A percentile compares a stretch with the other conserved stretches of the same genome.
Evolutionary conservation across 306 rosid species (phyloP).

Genomic region (Lagenaria siceraria): DNA sequence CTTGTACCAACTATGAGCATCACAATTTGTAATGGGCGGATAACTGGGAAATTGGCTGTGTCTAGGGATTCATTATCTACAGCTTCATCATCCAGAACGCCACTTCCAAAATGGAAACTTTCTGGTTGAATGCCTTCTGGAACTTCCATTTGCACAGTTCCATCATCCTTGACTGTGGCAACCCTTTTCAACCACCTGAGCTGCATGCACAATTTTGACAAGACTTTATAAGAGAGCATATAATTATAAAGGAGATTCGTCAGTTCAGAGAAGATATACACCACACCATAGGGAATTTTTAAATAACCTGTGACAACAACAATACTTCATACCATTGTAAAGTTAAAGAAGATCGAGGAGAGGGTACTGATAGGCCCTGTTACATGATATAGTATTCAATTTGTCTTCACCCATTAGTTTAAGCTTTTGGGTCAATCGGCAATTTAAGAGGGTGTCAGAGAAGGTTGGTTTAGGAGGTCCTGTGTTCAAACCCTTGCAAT

Average conservation of each 20-base stretch:
- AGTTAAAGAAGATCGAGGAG: neutral
- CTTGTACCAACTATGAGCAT: slow-evolving; percentile 92
- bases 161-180: slow-evolving; percentile 45
- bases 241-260: neutral
- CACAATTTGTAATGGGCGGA: slow-evolving; percentile 62
- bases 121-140: slow-evolving; percentile 35
- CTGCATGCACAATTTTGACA: slow-evolving; percentile 25
- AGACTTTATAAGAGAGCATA: neutral
- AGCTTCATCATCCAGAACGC: slow-evolving; percentile 8
- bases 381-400: too few relatives aligned
- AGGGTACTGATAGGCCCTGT: neutral
- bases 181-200: slow-evolving; percentile 36
- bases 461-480: too few relatives aligned
- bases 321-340: neutral
- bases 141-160: slow-evolving; percentile 60
- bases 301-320: neutral
- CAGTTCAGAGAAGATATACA: neutral
- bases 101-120: slow-evolving; percentile 23
- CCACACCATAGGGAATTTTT: neutral
- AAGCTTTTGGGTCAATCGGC: too few relatives aligned
- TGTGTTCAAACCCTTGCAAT: too few relatives aligned
- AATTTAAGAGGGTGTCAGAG: too few relatives aligned
- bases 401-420: too few relatives aligned
- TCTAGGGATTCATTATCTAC: slow-evolving; percentile 16
- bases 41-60: slow-evolving; percentile 9